phyloP scores from a whole-genome alignment of 768 basidiomycete genomes.

The Sporobolomyces phaffii region DNA sequence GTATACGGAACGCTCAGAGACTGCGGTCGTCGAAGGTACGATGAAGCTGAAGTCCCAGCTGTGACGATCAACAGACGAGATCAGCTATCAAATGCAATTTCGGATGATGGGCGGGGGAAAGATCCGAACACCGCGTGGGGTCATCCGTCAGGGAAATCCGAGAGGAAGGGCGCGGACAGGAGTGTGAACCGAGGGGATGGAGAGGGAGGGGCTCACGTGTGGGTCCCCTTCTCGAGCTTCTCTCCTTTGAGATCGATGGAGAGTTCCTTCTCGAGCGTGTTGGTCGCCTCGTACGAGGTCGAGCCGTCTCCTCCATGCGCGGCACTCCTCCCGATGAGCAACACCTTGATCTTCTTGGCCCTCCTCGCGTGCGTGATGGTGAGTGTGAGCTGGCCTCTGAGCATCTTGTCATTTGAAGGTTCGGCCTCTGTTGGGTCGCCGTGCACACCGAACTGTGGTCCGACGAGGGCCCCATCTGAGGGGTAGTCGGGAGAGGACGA shows the following conservation, averaged over 20 bases:
- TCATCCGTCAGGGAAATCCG: too few relatives aligned
- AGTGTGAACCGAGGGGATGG: not conserved
- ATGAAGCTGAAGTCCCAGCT: constrained; percentile 34
- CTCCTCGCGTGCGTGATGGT: not conserved
- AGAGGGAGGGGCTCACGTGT: constrained; percentile 7
- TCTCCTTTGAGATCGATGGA: constrained; percentile 27
- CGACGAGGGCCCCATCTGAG: not conserved
- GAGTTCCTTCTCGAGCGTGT: constrained; percentile 23
- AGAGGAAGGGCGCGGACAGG: too few relatives aligned
- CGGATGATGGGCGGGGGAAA: too few relatives aligned
- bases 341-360: constrained; percentile 5
- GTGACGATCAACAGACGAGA: too few relatives aligned
- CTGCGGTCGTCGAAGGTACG: constrained; percentile 24
- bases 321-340: constrained; percentile 13
- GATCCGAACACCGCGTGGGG: too few relatives aligned
- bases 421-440: not conserved
- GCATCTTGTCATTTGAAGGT: constrained; percentile 16
- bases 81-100: too few relatives aligned
- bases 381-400: constrained; percentile 16
- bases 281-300: constrained; percentile 3
- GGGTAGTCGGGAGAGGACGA: not conserved
- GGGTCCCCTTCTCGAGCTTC: constrained; percentile 16
- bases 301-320: constrained; percentile 19
- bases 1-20: constrained; percentile 16
- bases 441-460: too few relatives aligned